phyloP scores from a whole-genome alignment of 1,284 basidiomycete species.

The Schizopora paradoxa region DNA sequence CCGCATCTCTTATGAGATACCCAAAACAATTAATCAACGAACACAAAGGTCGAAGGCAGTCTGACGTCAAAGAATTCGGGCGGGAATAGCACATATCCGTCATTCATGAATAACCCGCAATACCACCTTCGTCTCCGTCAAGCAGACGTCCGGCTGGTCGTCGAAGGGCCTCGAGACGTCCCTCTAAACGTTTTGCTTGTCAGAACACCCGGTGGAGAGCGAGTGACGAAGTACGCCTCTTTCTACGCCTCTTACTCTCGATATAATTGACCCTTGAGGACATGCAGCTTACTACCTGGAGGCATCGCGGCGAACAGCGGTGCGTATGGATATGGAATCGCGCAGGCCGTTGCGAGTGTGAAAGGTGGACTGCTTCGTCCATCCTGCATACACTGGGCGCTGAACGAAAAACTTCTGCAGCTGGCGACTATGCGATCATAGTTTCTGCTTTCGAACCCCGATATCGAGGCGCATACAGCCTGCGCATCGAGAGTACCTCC shows the following conservation, averaged over 20 bases:
- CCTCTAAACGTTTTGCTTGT: conserved; percentile 74
- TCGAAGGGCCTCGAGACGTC: conserved; percentile 58
- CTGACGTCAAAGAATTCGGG: conserved; percentile 75
- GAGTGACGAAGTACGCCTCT: conserved; percentile 73
- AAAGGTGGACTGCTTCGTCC: conserved; percentile 40
- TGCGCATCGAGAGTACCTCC: conserved; percentile 58
- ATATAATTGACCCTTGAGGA: no score
- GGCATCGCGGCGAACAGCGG: conserved; percentile 74
- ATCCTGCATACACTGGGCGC: conserved; percentile 6
- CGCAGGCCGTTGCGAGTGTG: conserved; percentile 49
- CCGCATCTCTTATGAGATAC: neutral
- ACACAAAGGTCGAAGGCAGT: conserved; percentile 48
- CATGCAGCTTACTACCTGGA: conserved; percentile 56
- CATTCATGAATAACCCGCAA: conserved; percentile 90
- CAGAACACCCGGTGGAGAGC: conserved; percentile 69
- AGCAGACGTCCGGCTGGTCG: conserved; percentile 42
- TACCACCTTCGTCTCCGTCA: conserved; percentile 62
- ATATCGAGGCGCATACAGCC: conserved; percentile 57
- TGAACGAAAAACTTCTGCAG: conserved; percentile 33
- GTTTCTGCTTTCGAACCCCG: conserved; percentile 79
- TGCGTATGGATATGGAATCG: conserved; percentile 77
- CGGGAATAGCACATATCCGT: conserved; percentile 74
- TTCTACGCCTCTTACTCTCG: no score
- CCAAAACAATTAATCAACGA: neutral
- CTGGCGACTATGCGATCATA: conserved; percentile 77